phyloP scores from a whole-genome alignment of 2,329 filamentous ascomycete species.

The Penicillium glabrum region DNA sequence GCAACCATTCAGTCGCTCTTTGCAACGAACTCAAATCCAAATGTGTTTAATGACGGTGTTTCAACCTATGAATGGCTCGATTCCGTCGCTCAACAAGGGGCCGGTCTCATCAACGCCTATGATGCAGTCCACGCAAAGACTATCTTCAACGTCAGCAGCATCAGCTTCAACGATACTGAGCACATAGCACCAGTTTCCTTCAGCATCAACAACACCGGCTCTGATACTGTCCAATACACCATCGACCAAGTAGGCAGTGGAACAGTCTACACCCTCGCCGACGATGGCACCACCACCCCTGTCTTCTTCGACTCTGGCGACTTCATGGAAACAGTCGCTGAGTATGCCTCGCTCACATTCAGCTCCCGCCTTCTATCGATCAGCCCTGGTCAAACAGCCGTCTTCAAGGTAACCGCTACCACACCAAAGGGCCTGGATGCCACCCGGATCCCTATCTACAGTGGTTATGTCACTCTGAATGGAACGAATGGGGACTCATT shows the following conservation, averaged over 20 bases:
- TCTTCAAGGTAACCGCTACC: conserved; percentile 21
- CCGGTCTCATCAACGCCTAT: conserved; percentile 5
- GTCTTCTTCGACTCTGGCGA: conserved; percentile 1
- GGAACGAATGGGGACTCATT: conserved; percentile 22
- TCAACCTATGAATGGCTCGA: too few relatives aligned
- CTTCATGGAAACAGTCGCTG: conserved; percentile 3
- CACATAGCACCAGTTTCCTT: too few relatives aligned
- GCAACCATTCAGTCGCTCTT: too few relatives aligned
- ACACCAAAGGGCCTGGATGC: conserved; percentile 18
- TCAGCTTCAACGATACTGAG: too few relatives aligned
- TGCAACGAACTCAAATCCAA: too few relatives aligned
- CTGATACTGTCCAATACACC: too few relatives aligned
- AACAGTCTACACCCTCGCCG: too few relatives aligned
- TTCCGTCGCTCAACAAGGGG: background rate
- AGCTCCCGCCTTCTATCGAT: conserved; percentile 18
- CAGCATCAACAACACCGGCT: too few relatives aligned
- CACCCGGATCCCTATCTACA: conserved; percentile 31
- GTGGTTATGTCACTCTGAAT: conserved; percentile 31
- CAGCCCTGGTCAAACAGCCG: conserved; percentile 16
- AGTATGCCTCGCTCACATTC: conserved; percentile 6
- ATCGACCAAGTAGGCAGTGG: too few relatives aligned
- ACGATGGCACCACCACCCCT: too few relatives aligned
- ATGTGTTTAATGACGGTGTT: too few relatives aligned
- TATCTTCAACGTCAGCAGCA: too few relatives aligned
- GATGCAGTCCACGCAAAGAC: conserved; percentile 51